phyloP scores from a whole-genome alignment of 495 filamentous ascomycete genomes.

The Hyaloscypha finlandica region DNA sequence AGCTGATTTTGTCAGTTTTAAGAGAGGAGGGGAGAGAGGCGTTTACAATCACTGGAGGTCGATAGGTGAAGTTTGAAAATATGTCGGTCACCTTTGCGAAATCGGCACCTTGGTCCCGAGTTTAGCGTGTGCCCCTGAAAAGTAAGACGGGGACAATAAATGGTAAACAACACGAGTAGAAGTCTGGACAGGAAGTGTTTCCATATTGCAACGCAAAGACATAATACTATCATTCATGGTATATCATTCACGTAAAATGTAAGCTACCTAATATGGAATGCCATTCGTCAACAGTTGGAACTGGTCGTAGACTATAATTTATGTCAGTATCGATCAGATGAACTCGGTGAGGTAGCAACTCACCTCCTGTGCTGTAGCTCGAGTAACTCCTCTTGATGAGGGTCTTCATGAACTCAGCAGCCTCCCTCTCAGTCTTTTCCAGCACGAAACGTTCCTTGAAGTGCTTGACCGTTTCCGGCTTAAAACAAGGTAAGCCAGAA shows the following conservation, averaged over 20 bases:
- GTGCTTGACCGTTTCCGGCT: slow-evolving; percentile 89
- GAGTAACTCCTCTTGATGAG: slow-evolving; percentile 84
- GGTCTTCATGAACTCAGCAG: slow-evolving; percentile 89
- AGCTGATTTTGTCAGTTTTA: background rate
- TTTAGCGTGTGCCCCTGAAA: background rate
- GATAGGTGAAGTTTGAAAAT: background rate
- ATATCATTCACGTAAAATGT: background rate
- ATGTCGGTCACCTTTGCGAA: background rate
- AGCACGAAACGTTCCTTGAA: slow-evolving; percentile 93
- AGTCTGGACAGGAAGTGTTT: background rate
- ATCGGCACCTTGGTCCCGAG: background rate
- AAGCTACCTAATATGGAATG: slow-evolving; percentile 69
- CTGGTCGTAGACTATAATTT: slow-evolving; percentile 73
- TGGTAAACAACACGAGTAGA: background rate
- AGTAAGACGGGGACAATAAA: background rate
- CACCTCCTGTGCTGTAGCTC: slow-evolving; percentile 75
- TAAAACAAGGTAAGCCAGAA: slow-evolving; percentile 96
- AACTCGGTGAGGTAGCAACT: background rate
- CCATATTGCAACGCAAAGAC: background rate
- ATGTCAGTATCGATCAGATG: background rate
- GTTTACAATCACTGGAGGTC: background rate
- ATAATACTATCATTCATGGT: background rate
- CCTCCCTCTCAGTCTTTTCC: slow-evolving; percentile 91
- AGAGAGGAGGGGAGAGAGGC: background rate
- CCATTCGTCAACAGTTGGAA: slow-evolving; percentile 98